These are phyloP conservation scores for Colletotrichum destructivum DNA, from an alignment of 2,329 filamentous ascomycete genomes.

Conservation along the genomic window DNA sequence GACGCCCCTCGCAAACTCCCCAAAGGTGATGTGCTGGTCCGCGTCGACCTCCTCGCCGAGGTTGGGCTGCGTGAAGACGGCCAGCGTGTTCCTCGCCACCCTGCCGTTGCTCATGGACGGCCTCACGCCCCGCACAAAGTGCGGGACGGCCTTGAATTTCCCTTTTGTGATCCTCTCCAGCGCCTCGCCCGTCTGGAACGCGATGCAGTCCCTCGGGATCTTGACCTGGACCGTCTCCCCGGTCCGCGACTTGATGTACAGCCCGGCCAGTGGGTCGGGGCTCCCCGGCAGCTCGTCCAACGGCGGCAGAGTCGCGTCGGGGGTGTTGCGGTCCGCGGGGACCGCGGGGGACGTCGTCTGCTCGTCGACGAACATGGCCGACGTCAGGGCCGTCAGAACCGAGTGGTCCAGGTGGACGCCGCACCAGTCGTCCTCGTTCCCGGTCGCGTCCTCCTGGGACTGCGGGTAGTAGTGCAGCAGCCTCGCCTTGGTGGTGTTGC, in stretches of 20 bases:
- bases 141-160: constrained; percentile 92
- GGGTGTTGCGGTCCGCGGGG: constrained; percentile 43
- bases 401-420: constrained; percentile 84
- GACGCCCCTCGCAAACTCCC: constrained; percentile 79
- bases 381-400: constrained; percentile 92
- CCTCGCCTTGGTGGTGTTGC: constrained; percentile 90
- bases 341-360: constrained; percentile 55
- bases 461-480: constrained; percentile 93
- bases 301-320: constrained; percentile 55
- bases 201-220: constrained; percentile 91
- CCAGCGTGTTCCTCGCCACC: constrained; percentile 88
- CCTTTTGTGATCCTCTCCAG: constrained; percentile 91
- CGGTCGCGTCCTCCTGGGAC: constrained; percentile 28
- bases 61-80: constrained; percentile 97
- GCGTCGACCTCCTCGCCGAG: constrained; percentile 83
- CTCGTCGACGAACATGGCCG: constrained; percentile 96
- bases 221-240: constrained; percentile 88
- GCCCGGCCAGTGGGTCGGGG: constrained; percentile 87
- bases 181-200: constrained; percentile 95
- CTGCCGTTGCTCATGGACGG: constrained; percentile 64
- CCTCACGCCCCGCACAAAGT: constrained; percentile 87
- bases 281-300: constrained; percentile 81
- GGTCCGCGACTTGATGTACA: constrained; percentile 91
- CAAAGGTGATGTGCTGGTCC: constrained; percentile 78
- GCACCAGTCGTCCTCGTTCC: constrained; percentile 71